Conservation (phyloP, 2,329 filamentous ascomycete species). For the Knoxdaviesia capensis region DNA sequence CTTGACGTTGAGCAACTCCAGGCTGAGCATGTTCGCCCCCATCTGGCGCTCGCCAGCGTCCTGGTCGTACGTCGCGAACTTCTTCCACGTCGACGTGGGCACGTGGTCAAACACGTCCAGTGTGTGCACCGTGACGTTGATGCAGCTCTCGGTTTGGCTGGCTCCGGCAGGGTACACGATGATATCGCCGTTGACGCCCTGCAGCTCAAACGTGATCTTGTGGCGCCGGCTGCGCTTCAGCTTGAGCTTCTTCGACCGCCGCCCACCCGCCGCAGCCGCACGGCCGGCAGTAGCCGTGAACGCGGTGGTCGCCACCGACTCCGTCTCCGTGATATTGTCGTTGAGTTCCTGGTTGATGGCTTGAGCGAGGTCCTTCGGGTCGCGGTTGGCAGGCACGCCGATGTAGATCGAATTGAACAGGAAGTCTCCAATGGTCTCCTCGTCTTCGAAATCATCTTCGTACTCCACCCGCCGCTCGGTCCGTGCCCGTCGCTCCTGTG, state of each 20-base stretch:
- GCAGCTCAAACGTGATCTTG: slow-evolving; percentile 88
- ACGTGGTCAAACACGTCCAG: slow-evolving; percentile 89
- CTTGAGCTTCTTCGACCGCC: slow-evolving; percentile 38
- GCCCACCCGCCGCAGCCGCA: slow-evolving; percentile 12
- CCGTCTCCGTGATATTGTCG: slow-evolving; percentile 71
- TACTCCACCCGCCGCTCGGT: slow-evolving; percentile 27
- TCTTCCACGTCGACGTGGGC: slow-evolving; percentile 92
- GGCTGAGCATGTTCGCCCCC: slow-evolving; percentile 71
- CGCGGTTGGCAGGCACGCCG: slow-evolving; percentile 67
- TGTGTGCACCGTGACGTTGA: slow-evolving; percentile 65
- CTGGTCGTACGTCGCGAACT: slow-evolving; percentile 85
- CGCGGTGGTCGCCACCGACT: slow-evolving; percentile 65
- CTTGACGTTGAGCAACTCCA: slow-evolving; percentile 75
- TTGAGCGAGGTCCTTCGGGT: slow-evolving; percentile 60
- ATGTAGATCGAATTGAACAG: slow-evolving; percentile 99
- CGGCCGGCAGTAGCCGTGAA: slow-evolving; percentile 36
- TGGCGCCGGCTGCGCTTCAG: slow-evolving; percentile 74
- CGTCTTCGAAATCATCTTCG: slow-evolving; percentile 58
- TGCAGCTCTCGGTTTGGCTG: slow-evolving; percentile 69
- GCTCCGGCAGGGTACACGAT: slow-evolving; percentile 57
- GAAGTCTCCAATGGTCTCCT: slow-evolving; percentile 80
- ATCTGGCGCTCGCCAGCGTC: slow-evolving; percentile 75
- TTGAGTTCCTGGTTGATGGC: slow-evolving; percentile 81
- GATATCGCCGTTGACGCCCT: slow-evolving; percentile 65
- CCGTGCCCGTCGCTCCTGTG: slow-evolving; percentile 50